Evolutionary conservation across 163 green algal species (phyloP).

Genomic region (Picocystis sp.): DNA sequence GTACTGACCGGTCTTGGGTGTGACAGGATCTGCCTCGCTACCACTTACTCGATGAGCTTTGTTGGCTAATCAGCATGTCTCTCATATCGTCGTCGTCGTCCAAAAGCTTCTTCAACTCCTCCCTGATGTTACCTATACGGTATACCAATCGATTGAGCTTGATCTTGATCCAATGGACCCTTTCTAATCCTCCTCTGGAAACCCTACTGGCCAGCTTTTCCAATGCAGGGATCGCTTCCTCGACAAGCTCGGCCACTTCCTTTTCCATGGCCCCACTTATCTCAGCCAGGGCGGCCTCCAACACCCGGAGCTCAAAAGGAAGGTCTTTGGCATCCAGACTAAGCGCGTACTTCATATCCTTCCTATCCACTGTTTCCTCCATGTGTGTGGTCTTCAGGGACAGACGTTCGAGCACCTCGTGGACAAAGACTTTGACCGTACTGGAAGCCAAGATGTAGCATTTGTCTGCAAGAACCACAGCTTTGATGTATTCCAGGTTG

Average conservation of each 20-base stretch:
- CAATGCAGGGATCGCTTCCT: conserved; percentile 49
- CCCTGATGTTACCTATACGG: conserved; percentile 33
- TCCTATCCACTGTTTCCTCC: not conserved
- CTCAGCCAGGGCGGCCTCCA: conserved; percentile 60
- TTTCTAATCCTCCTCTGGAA: conserved; percentile 57
- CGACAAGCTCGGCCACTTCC: conserved; percentile 46
- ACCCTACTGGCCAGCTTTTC: conserved; percentile 55
- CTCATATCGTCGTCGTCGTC: conserved; percentile 85
- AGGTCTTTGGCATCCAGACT: conserved; percentile 2
- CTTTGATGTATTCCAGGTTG: conserved; percentile 76
- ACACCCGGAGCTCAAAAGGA: conserved; percentile 43
- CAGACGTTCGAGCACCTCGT: conserved; percentile 6
- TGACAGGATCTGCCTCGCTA: not conserved
- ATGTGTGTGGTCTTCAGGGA: conserved; percentile 7
- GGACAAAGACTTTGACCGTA: conserved; percentile 11
- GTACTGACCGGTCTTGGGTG: not conserved
- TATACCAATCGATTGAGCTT: conserved; percentile 51
- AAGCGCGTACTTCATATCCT: not conserved
- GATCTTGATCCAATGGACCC: conserved; percentile 70
- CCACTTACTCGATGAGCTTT: not conserved
- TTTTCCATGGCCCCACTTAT: conserved; percentile 28
- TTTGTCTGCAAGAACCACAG: not conserved
- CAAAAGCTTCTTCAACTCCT: conserved; percentile 77
- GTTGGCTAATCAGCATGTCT: conserved; percentile 38
- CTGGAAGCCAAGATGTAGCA: not conserved